Evolutionary conservation across 2,329 filamentous ascomycete species (phyloP), one percentile per base, ranked within the genome.

Genomic region (Monilinia fructigena): DNA sequence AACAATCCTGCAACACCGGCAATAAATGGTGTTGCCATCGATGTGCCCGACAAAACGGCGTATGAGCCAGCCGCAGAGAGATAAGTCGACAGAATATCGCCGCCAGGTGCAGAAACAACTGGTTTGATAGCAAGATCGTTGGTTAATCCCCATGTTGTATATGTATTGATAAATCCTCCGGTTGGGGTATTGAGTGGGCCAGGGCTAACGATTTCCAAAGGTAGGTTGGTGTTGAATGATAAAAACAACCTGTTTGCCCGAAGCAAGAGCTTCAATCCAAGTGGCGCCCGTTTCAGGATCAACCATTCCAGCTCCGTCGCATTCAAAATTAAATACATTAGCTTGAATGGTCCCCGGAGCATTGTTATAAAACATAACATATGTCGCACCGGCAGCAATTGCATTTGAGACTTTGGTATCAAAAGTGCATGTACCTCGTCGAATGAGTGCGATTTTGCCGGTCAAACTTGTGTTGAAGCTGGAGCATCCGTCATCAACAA

Each of bases 371-470:
- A 68, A 38, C 8, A 68, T 45, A 8, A 67, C 40, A 31, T 66
- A 64, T 4, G 14, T 10, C 26, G 55, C 53, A 20, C 50, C 53
- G 10, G 42, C 56, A 8, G 35, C 42, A 23, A 65, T 0, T n/a
- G 28, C 48, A 52, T 63, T 60, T 3, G 14, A 16, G 20, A 35
- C 14, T 47, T 68, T 65, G 3, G 28, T 62, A 40, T 63, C 48
- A 28, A 68, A 68, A 18, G 54, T 60, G 40, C 68, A 68, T 16
- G 48, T 61, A 16, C 67, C 67, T 28, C 58, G 66, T 26, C 56
- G 48, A n/a, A 66, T 61, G 28, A 66, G 55, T 35, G 56, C 68
- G 42, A 68, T 55, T 6, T 66, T 67, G 11, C 48, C 48, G 18
- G 35, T 42, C 23, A 70, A 31, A 28, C 42, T 48, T 4, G 45